Percentiles rank a stretch among this genome's conserved stretches.
Evolutionary conservation across 495 filamentous ascomycete genomes (phyloP).

Genomic region (Choiromyces venosus): DNA sequence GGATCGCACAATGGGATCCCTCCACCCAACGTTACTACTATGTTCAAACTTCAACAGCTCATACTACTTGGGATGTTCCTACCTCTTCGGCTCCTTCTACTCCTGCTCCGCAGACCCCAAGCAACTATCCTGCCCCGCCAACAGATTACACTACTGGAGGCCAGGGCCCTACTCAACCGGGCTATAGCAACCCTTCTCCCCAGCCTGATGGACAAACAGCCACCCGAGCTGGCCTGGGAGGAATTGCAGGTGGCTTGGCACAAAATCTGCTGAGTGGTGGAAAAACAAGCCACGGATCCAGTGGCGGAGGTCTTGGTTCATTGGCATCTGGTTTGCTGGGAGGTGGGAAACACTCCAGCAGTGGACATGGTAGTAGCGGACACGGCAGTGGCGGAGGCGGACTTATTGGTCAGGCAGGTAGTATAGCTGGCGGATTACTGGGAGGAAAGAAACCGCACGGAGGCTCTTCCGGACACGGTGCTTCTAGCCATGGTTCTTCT

Average conservation of each 20-base stretch:
- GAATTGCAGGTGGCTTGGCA: slow-evolving; percentile 32
- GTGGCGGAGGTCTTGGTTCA: slow-evolving; percentile 18
- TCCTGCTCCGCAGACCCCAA: slow-evolving; percentile 33
- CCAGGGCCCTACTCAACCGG: slow-evolving; percentile 18
- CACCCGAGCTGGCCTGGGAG: slow-evolving; percentile 33
- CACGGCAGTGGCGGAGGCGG: slow-evolving; percentile 19
- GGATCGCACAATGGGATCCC: slow-evolving; percentile 78
- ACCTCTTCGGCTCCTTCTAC: slow-evolving; percentile 47
- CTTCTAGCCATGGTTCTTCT: slow-evolving; percentile 13
- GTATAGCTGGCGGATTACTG: slow-evolving; percentile 36
- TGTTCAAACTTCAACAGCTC: slow-evolving; percentile 67
- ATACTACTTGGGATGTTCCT: slow-evolving; percentile 73
- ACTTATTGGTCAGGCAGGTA: slow-evolving; percentile 35
- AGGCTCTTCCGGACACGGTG: slow-evolving; percentile 14
- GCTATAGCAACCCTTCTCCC: slow-evolving; percentile 27
- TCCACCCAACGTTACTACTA: slow-evolving; percentile 69
- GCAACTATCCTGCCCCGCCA: slow-evolving; percentile 25
- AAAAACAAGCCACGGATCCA: slow-evolving; percentile 19
- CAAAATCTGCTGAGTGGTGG: slow-evolving; percentile 27
- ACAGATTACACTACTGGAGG: slow-evolving; percentile 26
- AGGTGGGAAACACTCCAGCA: slow-evolving; percentile 25
- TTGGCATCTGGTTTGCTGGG: slow-evolving; percentile 30
- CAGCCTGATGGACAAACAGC: slow-evolving; percentile 21
- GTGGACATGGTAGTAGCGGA: slow-evolving; percentile 10
- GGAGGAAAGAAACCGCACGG: slow-evolving; percentile 26